phyloP scores from a whole-genome alignment of 2,329 filamentous ascomycete genomes.

The Penicillium rolfsii region DNA sequence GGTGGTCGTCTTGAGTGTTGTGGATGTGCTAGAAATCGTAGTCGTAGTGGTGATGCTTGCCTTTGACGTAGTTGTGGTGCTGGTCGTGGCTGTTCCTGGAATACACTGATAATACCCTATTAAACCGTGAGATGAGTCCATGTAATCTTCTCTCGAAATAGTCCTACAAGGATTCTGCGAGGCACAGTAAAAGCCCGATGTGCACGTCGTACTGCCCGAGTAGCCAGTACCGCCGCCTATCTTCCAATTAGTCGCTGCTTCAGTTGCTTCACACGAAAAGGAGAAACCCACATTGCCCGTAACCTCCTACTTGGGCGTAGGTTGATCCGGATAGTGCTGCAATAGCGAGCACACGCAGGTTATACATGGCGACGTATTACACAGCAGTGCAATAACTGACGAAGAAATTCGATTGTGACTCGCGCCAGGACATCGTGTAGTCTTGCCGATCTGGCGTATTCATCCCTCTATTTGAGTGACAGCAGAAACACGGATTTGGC shows the following conservation, averaged over 20 bases:
- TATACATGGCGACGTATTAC: conserved; percentile 14
- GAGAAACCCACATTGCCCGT: conserved; percentile 20
- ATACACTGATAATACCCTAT: conserved; percentile 24
- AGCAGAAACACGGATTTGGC: not conserved
- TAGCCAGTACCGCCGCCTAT: conserved; percentile 22
- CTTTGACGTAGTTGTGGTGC: conserved; percentile 5
- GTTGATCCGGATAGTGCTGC: conserved; percentile 11
- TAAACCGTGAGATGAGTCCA: not conserved
- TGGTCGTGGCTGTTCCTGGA: conserved; percentile 18
- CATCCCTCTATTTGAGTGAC: not conserved
- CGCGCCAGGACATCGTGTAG: not conserved
- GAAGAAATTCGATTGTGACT: not conserved
- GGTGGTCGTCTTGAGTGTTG: conserved; percentile 18
- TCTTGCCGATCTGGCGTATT: not conserved
- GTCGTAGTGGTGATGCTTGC: conserved; percentile 9
- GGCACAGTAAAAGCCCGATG: conserved; percentile 18
- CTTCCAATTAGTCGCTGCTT: not conserved
- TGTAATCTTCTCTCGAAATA: not conserved
- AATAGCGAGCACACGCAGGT: conserved; percentile 14
- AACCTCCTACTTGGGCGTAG: conserved; percentile 22
- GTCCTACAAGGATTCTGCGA: conserved; percentile 25
- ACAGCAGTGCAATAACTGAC: not conserved
- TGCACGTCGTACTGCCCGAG: conserved; percentile 21
- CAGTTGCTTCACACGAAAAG: not conserved
- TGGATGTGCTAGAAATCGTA: conserved; percentile 6